Conservation (phyloP, 768 basidiomycete genomes). For the Candolleomyces eurysporus region DNA sequence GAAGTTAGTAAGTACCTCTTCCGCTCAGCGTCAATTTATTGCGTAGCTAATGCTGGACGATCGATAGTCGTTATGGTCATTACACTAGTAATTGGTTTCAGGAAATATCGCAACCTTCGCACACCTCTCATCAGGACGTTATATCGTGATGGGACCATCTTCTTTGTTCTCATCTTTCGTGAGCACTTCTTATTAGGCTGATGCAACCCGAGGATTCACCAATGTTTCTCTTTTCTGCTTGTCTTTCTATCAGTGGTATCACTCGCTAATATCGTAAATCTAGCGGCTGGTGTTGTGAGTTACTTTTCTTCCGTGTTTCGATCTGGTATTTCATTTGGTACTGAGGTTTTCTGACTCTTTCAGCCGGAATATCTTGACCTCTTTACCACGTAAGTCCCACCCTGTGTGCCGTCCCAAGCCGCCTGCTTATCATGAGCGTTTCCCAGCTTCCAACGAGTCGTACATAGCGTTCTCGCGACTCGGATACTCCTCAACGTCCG, state of each 20-base stretch:
- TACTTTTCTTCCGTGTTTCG: not conserved
- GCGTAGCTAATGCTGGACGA: not conserved
- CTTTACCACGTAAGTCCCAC: constrained; percentile 14
- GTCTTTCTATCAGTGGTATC: constrained; percentile 13
- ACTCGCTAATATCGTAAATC: constrained; percentile 13
- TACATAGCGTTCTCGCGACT: constrained; percentile 20
- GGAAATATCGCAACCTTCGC: constrained; percentile 16
- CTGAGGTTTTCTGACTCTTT: not conserved
- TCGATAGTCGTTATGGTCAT: constrained; percentile 21
- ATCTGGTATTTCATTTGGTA: not conserved
- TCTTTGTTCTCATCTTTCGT: constrained; percentile 23
- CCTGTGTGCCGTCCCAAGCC: no score
- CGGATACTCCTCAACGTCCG: constrained; percentile 20
- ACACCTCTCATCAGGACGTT: constrained; percentile 19
- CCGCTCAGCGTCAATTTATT: not conserved
- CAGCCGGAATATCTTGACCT: constrained; percentile 17
- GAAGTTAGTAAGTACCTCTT: constrained; percentile 1
- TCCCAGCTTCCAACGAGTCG: constrained; percentile 21
- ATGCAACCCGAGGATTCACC: not conserved
- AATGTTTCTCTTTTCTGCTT: not conserved
- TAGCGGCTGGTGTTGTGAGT: constrained; percentile 15
- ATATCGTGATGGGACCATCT: constrained; percentile 23
- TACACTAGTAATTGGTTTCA: constrained; percentile 20
- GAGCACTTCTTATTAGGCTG: not conserved
- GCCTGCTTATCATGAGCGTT: not conserved